Percentiles rank a stretch among this genome's conserved stretches.
Evolutionary conservation across 306 rosid species (phyloP).

Genomic region (Benincasa hispida): DNA sequence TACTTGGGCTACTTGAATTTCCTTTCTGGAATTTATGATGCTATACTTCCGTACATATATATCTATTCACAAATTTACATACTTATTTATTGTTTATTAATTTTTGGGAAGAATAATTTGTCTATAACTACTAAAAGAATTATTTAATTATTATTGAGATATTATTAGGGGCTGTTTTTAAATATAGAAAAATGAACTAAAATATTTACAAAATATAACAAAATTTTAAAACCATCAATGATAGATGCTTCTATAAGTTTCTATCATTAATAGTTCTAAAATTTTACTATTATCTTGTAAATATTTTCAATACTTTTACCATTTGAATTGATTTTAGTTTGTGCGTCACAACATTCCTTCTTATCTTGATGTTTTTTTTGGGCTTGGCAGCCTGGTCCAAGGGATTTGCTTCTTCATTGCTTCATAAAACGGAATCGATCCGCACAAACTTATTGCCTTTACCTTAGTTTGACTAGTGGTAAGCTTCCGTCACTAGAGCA

Average conservation of each 20-base stretch:
- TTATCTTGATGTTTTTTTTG: not conserved
- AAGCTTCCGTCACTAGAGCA: slow-evolving; percentile 13
- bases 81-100: not conserved
- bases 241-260: too few species aligned
- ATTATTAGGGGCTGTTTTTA: too few species aligned
- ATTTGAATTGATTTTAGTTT: not conserved
- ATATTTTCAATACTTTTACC: too few species aligned
- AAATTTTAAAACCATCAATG: too few species aligned
- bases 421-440: slow-evolving; percentile 87
- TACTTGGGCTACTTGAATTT: not conserved
- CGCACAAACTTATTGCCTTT: slow-evolving; percentile 66
- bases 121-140: not conserved
- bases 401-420: slow-evolving; percentile 71
- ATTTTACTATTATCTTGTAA: too few species aligned
- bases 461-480: slow-evolving; percentile 56
- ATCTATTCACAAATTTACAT: not conserved
- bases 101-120: not conserved
- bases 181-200: too few species aligned
- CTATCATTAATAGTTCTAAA: too few species aligned
- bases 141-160: not conserved
- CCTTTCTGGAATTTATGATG: not conserved
- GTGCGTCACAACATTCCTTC: not conserved
- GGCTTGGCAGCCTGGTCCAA: slow-evolving; percentile 82
- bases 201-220: too few species aligned
- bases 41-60: not conserved